Conservation (phyloP, 352 stramenopile species). For the Elongisporangium undulatum region DNA sequence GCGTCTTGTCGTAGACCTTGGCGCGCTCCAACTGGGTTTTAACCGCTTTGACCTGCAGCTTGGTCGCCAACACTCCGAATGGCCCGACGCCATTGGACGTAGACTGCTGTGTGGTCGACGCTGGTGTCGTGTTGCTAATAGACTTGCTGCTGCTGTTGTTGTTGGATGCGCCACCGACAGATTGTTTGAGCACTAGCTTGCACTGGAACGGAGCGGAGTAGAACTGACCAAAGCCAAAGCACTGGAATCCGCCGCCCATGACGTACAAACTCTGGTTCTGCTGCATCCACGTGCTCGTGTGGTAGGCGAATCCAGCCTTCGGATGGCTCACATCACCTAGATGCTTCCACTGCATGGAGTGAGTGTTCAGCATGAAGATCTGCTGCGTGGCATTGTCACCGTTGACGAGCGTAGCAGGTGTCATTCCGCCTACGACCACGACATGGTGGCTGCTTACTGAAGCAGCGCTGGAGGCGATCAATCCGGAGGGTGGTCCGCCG, state of each 20-base stretch:
- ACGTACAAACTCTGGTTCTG: constrained; percentile 37
- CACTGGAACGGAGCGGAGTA: constrained; percentile 67
- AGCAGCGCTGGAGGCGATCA: constrained; percentile 46
- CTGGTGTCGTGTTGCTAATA: background rate
- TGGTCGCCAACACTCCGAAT: constrained; percentile 21
- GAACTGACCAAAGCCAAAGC: constrained; percentile 81
- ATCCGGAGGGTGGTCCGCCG: constrained; percentile 22
- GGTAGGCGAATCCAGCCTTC: constrained; percentile 48
- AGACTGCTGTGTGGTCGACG: constrained; percentile 1
- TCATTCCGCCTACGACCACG: constrained; percentile 58
- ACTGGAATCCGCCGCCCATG: constrained; percentile 76
- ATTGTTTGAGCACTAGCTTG: constrained; percentile 25
- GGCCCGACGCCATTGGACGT: background rate
- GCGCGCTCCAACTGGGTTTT: constrained; percentile 69
- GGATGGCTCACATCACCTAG: constrained; percentile 45
- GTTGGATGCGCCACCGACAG: constrained; percentile 4
- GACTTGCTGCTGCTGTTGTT: constrained; percentile 5
- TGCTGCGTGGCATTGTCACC: constrained; percentile 39
- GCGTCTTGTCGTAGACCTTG: constrained; percentile 74
- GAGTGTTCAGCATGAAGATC: constrained; percentile 46
- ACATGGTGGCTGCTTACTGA: constrained; percentile 51
- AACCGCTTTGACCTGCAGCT: constrained; percentile 67
- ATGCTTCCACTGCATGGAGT: constrained; percentile 39
- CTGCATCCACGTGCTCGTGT: constrained; percentile 48
- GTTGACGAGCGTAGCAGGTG: constrained; percentile 25